Evolutionary conservation across 148 eudicot genomes (phyloP).

Genomic region (Camellia japonica): DNA sequence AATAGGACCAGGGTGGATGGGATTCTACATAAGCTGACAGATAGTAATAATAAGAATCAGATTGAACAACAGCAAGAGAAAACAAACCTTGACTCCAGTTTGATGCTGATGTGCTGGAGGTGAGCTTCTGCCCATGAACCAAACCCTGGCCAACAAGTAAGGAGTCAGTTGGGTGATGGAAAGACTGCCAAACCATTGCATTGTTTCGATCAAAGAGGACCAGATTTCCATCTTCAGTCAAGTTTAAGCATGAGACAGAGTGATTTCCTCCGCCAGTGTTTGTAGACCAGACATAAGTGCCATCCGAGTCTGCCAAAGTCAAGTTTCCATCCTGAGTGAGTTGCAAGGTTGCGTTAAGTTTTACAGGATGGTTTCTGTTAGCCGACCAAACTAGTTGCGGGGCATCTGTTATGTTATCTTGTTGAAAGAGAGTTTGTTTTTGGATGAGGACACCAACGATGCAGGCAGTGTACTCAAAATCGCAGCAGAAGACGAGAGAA

Average conservation of each 20-base stretch:
- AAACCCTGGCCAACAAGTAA: conserved; percentile 31
- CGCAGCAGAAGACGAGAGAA: background rate
- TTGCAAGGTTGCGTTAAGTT: conserved; percentile 17
- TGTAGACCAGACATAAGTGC: conserved; percentile 31
- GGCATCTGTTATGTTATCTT: too few relatives aligned
- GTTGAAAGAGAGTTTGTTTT: background rate
- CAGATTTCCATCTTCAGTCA: conserved; percentile 33
- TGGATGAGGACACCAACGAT: too few relatives aligned
- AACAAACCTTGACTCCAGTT: conserved; percentile 20
- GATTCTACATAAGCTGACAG: conserved; percentile 16
- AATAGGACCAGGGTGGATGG: too few relatives aligned
- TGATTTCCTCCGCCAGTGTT: conserved; percentile 13
- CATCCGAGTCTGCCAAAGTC: conserved; percentile 25
- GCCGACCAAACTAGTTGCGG: background rate
- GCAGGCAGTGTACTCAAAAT: too few relatives aligned
- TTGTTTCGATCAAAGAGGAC: conserved; percentile 15
- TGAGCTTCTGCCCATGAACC: conserved; percentile 20
- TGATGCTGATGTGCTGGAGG: conserved; percentile 14
- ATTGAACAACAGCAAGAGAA: background rate
- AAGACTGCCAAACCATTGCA: conserved; percentile 31
- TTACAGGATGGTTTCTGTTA: conserved; percentile 16
- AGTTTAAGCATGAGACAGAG: conserved; percentile 19
- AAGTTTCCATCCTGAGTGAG: conserved; percentile 26
- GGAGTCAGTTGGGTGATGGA: conserved; percentile 33
- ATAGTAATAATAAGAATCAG: background rate